Conservation (phyloP, 495 filamentous ascomycete species). For the Podospora pseudopauciseta region DNA sequence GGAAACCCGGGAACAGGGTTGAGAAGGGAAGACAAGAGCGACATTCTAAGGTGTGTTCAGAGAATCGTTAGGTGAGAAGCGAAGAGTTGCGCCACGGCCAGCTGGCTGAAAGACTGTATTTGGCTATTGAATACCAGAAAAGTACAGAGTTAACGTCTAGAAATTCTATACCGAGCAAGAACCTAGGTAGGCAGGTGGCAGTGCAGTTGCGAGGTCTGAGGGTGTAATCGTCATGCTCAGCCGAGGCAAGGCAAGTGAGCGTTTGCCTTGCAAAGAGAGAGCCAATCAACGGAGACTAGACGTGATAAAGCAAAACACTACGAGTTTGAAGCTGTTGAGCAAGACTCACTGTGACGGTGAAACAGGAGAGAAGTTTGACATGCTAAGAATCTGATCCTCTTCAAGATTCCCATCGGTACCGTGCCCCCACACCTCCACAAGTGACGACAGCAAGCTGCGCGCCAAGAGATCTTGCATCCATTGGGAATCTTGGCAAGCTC, state of each 20-base stretch:
- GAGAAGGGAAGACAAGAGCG: slow-evolving; percentile 22
- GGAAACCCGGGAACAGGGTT: slow-evolving; percentile 59
- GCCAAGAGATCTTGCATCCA: background rate
- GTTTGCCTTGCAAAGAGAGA: background rate
- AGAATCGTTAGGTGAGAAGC: background rate
- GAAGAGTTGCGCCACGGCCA: background rate
- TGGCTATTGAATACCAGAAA: background rate
- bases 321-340: background rate
- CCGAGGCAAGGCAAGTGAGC: background rate
- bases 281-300: background rate
- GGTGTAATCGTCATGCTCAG: background rate
- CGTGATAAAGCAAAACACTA: background rate
- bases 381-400: background rate
- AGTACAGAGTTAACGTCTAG: background rate
- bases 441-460: background rate
- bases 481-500: background rate
- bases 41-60: slow-evolving; percentile 6
- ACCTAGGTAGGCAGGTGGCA: background rate
- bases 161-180: background rate
- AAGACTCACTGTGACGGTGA: background rate
- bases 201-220: background rate
- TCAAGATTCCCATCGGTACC: background rate
- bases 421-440: background rate
- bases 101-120: background rate
- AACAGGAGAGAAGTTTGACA: background rate